Percentiles rank a stretch among this genome's conserved stretches.
phyloP scores from a whole-genome alignment of 306 rosid genomes.

The Prunus mume region DNA sequence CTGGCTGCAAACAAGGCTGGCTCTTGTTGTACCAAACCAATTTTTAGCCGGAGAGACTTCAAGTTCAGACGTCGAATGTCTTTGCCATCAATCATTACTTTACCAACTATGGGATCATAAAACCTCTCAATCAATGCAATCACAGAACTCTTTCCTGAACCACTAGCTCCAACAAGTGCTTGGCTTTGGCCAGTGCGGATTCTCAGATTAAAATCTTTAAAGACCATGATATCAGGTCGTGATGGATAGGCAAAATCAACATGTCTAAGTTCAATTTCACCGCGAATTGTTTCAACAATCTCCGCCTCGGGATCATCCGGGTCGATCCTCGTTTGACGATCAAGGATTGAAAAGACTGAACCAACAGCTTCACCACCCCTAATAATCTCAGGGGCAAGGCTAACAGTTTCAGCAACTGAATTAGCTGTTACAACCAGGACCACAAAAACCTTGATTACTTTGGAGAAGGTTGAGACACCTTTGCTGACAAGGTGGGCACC shows the following conservation, averaged over 20 bases:
- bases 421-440: conserved; percentile 91
- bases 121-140: conserved; percentile 82
- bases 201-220: conserved; percentile 73
- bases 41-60: conserved; percentile 75
- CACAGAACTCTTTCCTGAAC: conserved; percentile 95
- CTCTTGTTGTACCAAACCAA: conserved; percentile 94
- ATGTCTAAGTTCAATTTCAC: conserved; percentile 92
- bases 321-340: conserved; percentile 72
- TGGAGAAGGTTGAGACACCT: conserved; percentile 83
- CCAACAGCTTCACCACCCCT: conserved; percentile 96
- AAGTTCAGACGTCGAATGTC: conserved; percentile 75
- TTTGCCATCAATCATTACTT: conserved; percentile 93
- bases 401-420: conserved; percentile 97
- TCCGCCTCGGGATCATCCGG: conserved; percentile 91
- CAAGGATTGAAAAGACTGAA: conserved; percentile 85
- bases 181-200: conserved; percentile 92
- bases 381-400: conserved; percentile 97
- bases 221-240: conserved; percentile 85
- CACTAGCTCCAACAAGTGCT: conserved; percentile 97
- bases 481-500: conserved; percentile 85
- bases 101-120: conserved; percentile 83
- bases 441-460: conserved; percentile 89
- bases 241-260: conserved; percentile 94
- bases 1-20: conserved; percentile 90
- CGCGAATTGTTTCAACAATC: conserved; percentile 66